These are phyloP conservation scores for Moricandia moricandioides DNA, from an alignment of 345 rosid genomes.

Conservation along the genomic window DNA sequence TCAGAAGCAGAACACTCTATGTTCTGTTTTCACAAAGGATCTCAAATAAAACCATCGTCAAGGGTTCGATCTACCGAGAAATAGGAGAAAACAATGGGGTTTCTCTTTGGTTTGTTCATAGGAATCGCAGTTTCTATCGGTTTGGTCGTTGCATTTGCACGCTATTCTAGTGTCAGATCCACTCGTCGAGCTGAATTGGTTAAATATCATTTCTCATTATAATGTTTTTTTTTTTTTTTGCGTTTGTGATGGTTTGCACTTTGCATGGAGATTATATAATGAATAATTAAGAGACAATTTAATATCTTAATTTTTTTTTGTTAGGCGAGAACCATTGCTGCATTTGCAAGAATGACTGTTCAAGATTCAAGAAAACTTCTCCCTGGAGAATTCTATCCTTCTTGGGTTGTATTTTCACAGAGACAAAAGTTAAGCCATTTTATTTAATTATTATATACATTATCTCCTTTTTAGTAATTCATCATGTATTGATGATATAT, in stretches of 20 bases:
- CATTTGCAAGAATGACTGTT: conserved; percentile 86
- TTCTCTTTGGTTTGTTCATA: conserved; percentile 47
- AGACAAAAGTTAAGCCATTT: conserved; percentile 63
- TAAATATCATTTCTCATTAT: not conserved
- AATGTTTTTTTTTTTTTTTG: not conserved
- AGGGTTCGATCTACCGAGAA: conserved; percentile 1
- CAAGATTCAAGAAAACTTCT: conserved; percentile 78
- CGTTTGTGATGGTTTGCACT: not conserved
- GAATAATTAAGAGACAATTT: not conserved
- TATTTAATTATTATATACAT: not conserved
- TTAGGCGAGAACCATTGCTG: conserved; percentile 71
- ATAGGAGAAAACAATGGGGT: conserved; percentile 41
- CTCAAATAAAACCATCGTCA: not conserved
- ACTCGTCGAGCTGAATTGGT: conserved; percentile 57
- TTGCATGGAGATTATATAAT: not conserved
- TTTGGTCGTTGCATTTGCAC: conserved; percentile 57
- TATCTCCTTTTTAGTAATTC: not conserved
- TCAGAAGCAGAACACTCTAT: conserved; percentile 29
- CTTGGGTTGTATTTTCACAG: conserved; percentile 84
- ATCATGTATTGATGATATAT: not conserved
- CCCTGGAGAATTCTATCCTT: conserved; percentile 61
- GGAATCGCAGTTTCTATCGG: conserved; percentile 60
- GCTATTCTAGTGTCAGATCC: conserved; percentile 57
- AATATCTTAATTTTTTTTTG: not conserved
- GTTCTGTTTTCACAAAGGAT: conserved; percentile 18